phyloP scores from a whole-genome alignment of 768 basidiomycete genomes.

The Panaeolus papilionaceus region DNA sequence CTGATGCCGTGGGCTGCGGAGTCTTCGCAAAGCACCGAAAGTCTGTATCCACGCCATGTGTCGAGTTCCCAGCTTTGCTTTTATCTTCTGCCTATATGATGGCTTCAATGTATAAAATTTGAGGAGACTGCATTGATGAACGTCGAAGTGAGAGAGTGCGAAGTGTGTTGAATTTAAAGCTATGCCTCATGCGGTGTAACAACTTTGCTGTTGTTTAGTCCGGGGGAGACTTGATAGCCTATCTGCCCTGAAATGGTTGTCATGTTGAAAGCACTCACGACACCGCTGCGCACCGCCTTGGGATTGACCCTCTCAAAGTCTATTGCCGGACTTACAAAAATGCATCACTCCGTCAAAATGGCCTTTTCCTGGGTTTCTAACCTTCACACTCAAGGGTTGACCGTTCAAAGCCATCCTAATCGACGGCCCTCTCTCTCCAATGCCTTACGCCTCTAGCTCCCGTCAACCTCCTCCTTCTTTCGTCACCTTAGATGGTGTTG shows the following conservation, averaged over 20 bases:
- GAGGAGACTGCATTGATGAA: no score
- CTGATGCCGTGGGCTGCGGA: neutral
- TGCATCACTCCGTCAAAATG: neutral
- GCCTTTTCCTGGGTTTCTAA: neutral
- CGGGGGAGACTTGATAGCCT: no score
- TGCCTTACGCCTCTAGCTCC: neutral
- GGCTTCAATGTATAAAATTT: no score
- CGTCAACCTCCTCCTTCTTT: neutral
- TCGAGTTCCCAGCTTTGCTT: no score
- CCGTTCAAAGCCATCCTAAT: neutral
- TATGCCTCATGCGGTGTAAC: no score
- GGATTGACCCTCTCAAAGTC: neutral
- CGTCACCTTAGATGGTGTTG: neutral
- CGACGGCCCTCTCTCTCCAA: neutral
- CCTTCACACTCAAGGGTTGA: neutral
- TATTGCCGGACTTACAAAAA: constrained; percentile 1
- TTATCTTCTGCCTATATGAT: no score
- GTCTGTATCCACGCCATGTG: no score
- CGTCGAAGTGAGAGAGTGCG: no score
- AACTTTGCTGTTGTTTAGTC: no score
- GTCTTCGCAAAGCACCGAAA: neutral
- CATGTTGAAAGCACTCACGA: neutral
- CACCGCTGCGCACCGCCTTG: neutral
- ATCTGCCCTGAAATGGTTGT: neutral
- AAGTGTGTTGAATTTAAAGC: no score